Evolutionary conservation across 345 rosid genomes (phyloP).

Genomic region (Salix suchowensis): DNA sequence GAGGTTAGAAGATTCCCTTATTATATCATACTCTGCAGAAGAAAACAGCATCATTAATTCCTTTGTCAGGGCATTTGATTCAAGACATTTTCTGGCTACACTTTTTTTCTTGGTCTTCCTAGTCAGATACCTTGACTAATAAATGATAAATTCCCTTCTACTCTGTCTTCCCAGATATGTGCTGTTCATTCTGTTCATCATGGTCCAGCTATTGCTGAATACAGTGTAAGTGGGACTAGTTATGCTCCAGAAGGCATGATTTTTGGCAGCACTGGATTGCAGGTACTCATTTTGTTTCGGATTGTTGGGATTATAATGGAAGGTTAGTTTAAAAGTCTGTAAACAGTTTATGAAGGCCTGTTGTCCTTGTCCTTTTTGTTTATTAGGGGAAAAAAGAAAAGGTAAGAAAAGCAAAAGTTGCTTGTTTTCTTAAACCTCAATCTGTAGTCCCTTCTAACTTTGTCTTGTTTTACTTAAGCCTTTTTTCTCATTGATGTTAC

Average conservation of each 20-base stretch:
- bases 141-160: constrained; percentile 1
- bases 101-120: not conserved
- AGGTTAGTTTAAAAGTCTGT: not conserved
- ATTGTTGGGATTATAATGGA: not conserved
- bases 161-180: constrained; percentile 58
- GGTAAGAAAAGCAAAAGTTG: not conserved
- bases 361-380: not conserved
- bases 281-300: constrained; percentile 46
- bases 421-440: not conserved
- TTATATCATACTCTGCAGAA: not conserved
- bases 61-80: not conserved
- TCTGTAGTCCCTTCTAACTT: not conserved
- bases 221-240: constrained; percentile 82
- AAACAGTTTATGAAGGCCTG: not conserved
- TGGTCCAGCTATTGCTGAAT: constrained; percentile 66
- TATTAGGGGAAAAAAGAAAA: not conserved
- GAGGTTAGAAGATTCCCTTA: not conserved
- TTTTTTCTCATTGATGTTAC: not conserved
- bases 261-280: constrained; percentile 54
- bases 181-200: constrained; percentile 66
- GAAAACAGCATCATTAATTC: not conserved
- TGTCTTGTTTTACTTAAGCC: not conserved
- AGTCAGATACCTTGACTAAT: not conserved
- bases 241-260: constrained; percentile 95
- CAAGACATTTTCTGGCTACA: not conserved